phyloP scores from a whole-genome alignment of 31 red algal species.

The Endocladia muricata region DNA sequence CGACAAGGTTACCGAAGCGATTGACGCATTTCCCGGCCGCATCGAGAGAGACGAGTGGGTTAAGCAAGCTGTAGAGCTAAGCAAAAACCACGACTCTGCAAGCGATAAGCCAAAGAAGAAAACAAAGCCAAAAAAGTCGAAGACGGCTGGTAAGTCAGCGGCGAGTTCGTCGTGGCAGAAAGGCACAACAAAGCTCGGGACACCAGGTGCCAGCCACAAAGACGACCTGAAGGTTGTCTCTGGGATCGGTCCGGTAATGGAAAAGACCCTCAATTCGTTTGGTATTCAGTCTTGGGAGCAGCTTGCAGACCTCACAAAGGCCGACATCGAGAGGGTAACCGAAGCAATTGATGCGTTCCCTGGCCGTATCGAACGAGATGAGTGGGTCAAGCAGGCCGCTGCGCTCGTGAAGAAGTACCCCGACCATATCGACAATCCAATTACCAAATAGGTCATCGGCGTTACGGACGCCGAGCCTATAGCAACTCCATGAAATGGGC shows the following conservation, averaged over 20 bases:
- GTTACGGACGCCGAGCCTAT: no score
- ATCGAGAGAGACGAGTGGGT: conserved; percentile 8
- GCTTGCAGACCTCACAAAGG: neutral
- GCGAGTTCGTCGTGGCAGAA: neutral
- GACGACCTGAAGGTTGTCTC: conserved; percentile 9
- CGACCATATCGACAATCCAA: no score
- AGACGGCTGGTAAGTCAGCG: no score
- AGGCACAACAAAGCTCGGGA: conserved; percentile 9
- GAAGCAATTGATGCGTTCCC: conserved; percentile 2
- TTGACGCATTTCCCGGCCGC: conserved; percentile 4
- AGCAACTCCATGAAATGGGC: no score
- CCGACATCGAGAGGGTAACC: neutral
- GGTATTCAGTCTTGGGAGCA: conserved; percentile 10
- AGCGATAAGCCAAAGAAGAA: neutral
- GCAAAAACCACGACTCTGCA: neutral
- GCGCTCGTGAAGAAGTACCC: conserved; percentile 8
- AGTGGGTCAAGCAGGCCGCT: neutral
- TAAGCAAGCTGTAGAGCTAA: neutral
- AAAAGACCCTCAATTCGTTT: neutral
- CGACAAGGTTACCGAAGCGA: neutral
- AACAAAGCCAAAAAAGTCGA: no score
- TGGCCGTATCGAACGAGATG: conserved; percentile 10
- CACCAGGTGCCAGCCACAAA: neutral
- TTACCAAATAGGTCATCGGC: no score
- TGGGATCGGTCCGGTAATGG: conserved; percentile 7